Base-by-base conservation (phyloP, 495 filamentous ascomycete species). In the Evernia prunastri region DNA sequence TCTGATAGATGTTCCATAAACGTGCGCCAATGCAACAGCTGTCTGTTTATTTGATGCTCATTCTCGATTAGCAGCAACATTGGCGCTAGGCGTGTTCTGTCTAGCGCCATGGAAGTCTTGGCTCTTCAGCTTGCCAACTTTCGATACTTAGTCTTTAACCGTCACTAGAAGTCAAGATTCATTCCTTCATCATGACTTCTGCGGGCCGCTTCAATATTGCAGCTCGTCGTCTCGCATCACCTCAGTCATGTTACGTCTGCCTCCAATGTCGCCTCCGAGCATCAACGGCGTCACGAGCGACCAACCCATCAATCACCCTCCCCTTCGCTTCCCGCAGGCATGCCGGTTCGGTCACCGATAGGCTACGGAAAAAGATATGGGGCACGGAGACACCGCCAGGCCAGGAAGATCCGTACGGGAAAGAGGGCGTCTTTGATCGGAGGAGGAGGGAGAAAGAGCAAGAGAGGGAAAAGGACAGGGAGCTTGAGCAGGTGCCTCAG, bases 321-420 rank as follows among this genome's bases (percentile, higher is more conserved):
- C 31, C 60, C 56, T 25, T 47, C 49, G 45, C 56, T 53, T 17
- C 49, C 37, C 57, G 57, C 37, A 37, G 56, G 49, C 59, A 63
- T 13, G 60, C 63, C 73, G 73, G 75, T 76, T 68, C 66, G 25
- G 20, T 58, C 43, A 53, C 63, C 49, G 53, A 69, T 63, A 49
- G 37, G 35, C 35, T 47, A 29, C 42, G 66, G 45, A 72, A 74
- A 60, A 79, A 76, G 71, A 75, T 86, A 63, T 85, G 82, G 82
- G 81, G 81, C 27, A 79, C 81, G 13, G 79, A 84, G 31, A 78
- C 77, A 31, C 80, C 82, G 8, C 82, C 82, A 6, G 83, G 82
- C 25, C 60, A 75, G 54, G 72, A 79, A 61, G 82, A 86, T 68
- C 83, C 81, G 0, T 85, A 85, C 61, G 75, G 74, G 8, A 73